Conservation (phyloP, 2,329 filamentous ascomycete species). For the Xylariales sp. region DNA sequence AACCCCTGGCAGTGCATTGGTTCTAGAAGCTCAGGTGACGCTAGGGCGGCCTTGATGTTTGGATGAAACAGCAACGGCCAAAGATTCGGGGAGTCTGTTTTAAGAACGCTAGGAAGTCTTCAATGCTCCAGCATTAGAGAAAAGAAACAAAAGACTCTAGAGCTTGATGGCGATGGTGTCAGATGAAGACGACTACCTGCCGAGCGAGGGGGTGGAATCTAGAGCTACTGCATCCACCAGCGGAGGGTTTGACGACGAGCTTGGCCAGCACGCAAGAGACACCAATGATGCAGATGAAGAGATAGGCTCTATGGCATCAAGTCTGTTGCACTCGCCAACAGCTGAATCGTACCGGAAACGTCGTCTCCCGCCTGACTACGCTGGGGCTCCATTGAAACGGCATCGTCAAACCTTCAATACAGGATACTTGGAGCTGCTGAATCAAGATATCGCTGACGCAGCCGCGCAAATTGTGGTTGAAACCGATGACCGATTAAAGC, state of each 20-base stretch:
- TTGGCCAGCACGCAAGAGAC: too few relatives aligned
- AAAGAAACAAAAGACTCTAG: neutral
- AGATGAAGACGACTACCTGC: slow-evolving; percentile 5
- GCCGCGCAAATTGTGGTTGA: slow-evolving; percentile 29
- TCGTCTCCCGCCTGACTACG: slow-evolving; percentile 13
- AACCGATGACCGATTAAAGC: slow-evolving; percentile 23
- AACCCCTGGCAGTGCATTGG: too few relatives aligned
- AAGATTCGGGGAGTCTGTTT: too few relatives aligned
- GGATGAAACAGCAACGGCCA: too few relatives aligned
- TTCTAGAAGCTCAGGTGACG: too few relatives aligned
- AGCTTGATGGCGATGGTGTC: neutral
- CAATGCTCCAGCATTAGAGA: neutral
- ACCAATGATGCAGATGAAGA: neutral
- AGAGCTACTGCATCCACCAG: neutral
- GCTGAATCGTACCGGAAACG: neutral
- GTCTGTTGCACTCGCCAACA: slow-evolving; percentile 5
- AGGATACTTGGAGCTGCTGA: slow-evolving; percentile 47
- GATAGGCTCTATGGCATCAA: neutral
- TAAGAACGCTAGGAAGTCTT: too few relatives aligned
- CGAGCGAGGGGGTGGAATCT: slow-evolving; percentile 2
- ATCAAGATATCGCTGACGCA: slow-evolving; percentile 54
- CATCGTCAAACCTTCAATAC: slow-evolving; percentile 36
- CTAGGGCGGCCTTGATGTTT: too few relatives aligned
- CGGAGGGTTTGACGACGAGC: too few relatives aligned
- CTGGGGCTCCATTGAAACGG: slow-evolving; percentile 38